Evolutionary conservation across 2,329 filamentous ascomycete species (phyloP).

Genomic region (Pyrenophora seminiperda): DNA sequence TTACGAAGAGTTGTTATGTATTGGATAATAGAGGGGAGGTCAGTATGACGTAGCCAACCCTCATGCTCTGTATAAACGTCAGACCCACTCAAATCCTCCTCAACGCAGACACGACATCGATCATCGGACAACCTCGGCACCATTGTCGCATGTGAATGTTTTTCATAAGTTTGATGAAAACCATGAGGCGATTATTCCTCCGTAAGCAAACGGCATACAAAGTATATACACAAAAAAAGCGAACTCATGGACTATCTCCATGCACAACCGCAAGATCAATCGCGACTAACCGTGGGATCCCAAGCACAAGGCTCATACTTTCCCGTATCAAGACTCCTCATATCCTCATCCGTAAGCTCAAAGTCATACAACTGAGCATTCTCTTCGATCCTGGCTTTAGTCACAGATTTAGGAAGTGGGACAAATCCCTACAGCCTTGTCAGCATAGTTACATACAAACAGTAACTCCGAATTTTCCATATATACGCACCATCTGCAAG

Average conservation of each 20-base stretch:
- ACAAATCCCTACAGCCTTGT: slow-evolving; percentile 58
- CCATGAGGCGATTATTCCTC: too few relatives aligned
- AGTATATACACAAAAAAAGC: too few relatives aligned
- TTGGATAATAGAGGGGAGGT: not conserved
- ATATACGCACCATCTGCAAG: slow-evolving; percentile 42
- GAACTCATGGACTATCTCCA: too few relatives aligned
- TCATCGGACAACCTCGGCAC: slow-evolving; percentile 1
- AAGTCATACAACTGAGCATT: slow-evolving; percentile 67
- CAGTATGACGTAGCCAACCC: slow-evolving; percentile 19
- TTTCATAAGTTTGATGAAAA: too few relatives aligned
- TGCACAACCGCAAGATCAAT: slow-evolving; percentile 43
- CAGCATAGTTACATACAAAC: not conserved
- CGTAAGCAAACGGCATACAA: too few relatives aligned
- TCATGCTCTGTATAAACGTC: slow-evolving; percentile 4
- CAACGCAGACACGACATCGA: too few relatives aligned
- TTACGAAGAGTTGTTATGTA: not conserved
- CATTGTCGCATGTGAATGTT: too few relatives aligned
- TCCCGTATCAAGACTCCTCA: slow-evolving; percentile 60
- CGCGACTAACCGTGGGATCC: slow-evolving; percentile 58
- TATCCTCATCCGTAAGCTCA: slow-evolving; percentile 62
- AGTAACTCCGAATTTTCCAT: too few relatives aligned
- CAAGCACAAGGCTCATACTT: slow-evolving; percentile 63
- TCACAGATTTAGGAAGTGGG: slow-evolving; percentile 67
- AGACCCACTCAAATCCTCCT: not conserved
- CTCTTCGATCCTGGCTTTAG: slow-evolving; percentile 63